Conservation (phyloP, 257 asterid species). For the Fraxinus anomala region DNA sequence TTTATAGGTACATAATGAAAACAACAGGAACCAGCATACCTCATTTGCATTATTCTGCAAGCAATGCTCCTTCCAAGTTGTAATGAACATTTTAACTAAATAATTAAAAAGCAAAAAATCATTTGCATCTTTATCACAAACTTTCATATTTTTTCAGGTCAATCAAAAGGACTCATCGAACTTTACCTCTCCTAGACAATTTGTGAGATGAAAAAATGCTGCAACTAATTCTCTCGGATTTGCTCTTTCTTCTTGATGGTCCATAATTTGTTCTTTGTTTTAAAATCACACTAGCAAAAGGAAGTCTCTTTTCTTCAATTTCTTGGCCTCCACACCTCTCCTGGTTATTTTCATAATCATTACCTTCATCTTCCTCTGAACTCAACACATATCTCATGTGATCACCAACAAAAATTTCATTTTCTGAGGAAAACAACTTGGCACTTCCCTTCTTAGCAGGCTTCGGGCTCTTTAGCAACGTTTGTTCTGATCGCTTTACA, state of each 20-base stretch:
- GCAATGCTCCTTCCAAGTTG: slow-evolving; percentile 88
- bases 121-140: slow-evolving; percentile 26
- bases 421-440: slow-evolving; percentile 55
- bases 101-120: slow-evolving; percentile 41
- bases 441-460: slow-evolving; percentile 44
- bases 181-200: slow-evolving; percentile 41
- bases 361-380: slow-evolving; percentile 59
- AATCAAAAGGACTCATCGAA: slow-evolving; percentile 1
- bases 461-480: slow-evolving; percentile 38
- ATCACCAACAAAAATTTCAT: slow-evolving; percentile 55
- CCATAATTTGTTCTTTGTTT: slow-evolving; percentile 33
- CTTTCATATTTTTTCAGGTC: slow-evolving; percentile 22
- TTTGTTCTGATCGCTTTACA: slow-evolving; percentile 49
- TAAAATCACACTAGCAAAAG: slow-evolving; percentile 32
- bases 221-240: slow-evolving; percentile 32
- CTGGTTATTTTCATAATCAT: slow-evolving; percentile 42
- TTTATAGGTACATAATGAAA: neutral
- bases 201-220: slow-evolving; percentile 39
- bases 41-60: slow-evolving; percentile 46
- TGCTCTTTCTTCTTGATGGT: slow-evolving; percentile 54
- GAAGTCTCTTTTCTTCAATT: slow-evolving; percentile 71
- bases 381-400: slow-evolving; percentile 61
- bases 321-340: slow-evolving; percentile 51
- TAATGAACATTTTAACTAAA: slow-evolving; percentile 53
- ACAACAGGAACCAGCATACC: slow-evolving; percentile 42